Conservation (phyloP, 345 rosid species). For the Dipteronia sinensis region DNA sequence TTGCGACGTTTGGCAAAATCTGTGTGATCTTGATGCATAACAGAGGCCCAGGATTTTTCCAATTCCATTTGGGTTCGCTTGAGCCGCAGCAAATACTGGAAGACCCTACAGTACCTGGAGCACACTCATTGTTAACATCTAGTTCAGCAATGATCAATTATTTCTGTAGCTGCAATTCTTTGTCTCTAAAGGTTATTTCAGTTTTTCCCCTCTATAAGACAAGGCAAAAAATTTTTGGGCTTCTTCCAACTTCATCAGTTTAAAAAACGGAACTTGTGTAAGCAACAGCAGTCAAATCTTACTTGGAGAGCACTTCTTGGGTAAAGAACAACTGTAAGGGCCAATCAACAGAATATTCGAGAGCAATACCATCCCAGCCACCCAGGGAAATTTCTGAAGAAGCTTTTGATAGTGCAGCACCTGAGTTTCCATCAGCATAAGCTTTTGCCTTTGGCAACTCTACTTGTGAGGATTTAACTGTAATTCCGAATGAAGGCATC, state of each 20-base stretch:
- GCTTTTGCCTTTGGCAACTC: conserved; percentile 59
- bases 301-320: conserved; percentile 95
- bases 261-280: neutral
- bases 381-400: conserved; percentile 63
- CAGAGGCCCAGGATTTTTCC: conserved; percentile 99
- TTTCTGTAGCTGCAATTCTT: neutral
- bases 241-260: neutral
- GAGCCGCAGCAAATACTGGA: conserved; percentile 87
- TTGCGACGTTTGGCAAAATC: conserved; percentile 73
- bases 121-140: conserved; percentile 24
- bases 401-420: conserved; percentile 37
- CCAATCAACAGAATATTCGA: conserved; percentile 94
- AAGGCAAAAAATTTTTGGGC: neutral
- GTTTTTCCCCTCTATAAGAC: conserved; percentile 1
- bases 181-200: conserved; percentile 12
- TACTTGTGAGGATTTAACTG: conserved; percentile 68
- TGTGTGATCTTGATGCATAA: conserved; percentile 92
- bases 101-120: conserved; percentile 77
- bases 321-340: conserved; percentile 92
- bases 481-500: conserved; percentile 86
- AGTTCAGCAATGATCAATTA: conserved; percentile 13
- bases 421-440: conserved; percentile 43
- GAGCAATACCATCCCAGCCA: conserved; percentile 96
- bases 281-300: conserved; percentile 37
- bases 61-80: conserved; percentile 95